A percentile compares a stretch with the other conserved stretches of the same genome.
These are phyloP conservation scores for Hylodesmum podocarpum DNA, from an alignment of 306 rosid genomes.

Conservation along the genomic window DNA sequence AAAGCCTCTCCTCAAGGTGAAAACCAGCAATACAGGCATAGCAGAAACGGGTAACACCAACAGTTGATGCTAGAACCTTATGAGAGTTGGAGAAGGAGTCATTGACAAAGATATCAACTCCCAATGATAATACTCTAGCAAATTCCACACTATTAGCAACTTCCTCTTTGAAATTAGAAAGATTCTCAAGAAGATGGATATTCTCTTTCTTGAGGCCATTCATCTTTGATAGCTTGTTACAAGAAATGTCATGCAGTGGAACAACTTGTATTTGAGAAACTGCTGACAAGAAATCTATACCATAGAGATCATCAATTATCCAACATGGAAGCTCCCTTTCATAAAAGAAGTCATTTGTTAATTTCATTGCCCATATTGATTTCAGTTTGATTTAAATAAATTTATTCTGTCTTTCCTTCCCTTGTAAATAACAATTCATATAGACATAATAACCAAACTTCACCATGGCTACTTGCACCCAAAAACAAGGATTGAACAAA, in stretches of 20 bases:
- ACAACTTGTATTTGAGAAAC: constrained; percentile 57
- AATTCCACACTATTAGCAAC: constrained; percentile 72
- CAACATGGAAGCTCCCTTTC: neutral
- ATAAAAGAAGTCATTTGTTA: constrained; percentile 8
- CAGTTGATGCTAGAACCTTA: constrained; percentile 83
- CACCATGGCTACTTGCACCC: neutral
- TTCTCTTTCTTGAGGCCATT: constrained; percentile 48
- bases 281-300: constrained; percentile 62
- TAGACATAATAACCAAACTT: neutral
- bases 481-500: constrained; percentile 27
- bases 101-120: constrained; percentile 82
- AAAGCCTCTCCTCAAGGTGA: constrained; percentile 72
- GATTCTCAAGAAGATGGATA: constrained; percentile 71
- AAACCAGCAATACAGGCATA: constrained; percentile 76
- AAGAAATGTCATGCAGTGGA: constrained; percentile 46
- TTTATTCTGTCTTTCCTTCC: constrained; percentile 1
- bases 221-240: constrained; percentile 30
- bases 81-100: constrained; percentile 81
- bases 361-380: neutral
- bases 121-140: constrained; percentile 58
- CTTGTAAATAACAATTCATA: constrained; percentile 2
- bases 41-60: constrained; percentile 84
- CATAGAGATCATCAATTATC: constrained; percentile 31
- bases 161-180: constrained; percentile 71
- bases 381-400: neutral